Conservation (phyloP, 495 filamentous ascomycete genomes). For the Cladorrhinum samala region DNA sequence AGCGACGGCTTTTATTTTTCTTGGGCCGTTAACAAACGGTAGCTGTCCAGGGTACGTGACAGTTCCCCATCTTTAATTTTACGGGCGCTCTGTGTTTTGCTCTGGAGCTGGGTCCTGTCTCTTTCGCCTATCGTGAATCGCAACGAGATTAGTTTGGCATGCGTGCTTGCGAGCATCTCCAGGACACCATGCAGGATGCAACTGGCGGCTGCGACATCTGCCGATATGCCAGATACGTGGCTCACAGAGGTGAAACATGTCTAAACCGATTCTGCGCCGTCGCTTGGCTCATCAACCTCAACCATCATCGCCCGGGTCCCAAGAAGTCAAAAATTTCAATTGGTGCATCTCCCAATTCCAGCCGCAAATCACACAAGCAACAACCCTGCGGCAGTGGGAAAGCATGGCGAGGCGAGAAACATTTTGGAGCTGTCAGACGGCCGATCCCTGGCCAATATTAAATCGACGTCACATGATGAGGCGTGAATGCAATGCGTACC, state of each 20-base stretch:
- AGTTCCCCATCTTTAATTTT: too few species aligned
- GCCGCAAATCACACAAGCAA: constrained; percentile 4
- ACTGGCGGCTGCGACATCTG: not conserved
- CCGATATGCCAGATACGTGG: constrained; percentile 5
- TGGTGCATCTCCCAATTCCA: not conserved
- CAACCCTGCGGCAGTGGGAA: not conserved
- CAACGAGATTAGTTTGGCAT: not conserved
- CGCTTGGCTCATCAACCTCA: not conserved
- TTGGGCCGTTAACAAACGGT: too few species aligned
- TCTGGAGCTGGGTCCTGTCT: too few species aligned
- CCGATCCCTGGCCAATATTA: not conserved
- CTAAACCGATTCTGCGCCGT: not conserved
- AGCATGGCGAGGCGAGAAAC: constrained; percentile 1
- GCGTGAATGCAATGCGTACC: constrained; percentile 16
- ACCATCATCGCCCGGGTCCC: too few species aligned
- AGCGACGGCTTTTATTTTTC: not conserved
- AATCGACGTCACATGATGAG: constrained; percentile 25
- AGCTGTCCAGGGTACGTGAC: too few species aligned
- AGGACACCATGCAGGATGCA: too few species aligned
- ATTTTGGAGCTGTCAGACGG: not conserved
- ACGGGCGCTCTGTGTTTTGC: not conserved
- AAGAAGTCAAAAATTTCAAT: too few species aligned
- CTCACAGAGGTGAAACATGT: not conserved
- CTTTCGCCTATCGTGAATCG: constrained; percentile 7
- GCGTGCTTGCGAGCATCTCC: too few species aligned